Base-by-base conservation (phyloP, 768 basidiomycete genomes). In the Kwoniella sp. region DNA sequence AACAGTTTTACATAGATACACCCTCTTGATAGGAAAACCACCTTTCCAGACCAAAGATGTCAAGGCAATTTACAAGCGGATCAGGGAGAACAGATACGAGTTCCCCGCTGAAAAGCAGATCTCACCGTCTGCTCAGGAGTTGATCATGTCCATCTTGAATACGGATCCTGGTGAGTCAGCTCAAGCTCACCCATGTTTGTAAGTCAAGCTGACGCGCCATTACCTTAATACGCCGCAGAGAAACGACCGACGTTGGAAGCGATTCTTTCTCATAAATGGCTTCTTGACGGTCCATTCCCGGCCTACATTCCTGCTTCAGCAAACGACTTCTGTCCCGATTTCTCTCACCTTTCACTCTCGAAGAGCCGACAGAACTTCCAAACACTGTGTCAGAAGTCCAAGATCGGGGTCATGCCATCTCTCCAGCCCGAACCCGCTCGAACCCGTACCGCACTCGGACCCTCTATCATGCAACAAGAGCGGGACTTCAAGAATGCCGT, bases 31-130 rank as follows among this genome's bases (percentile, higher is more conserved):
- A 31, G 96, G 96, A 13, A 88, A 90, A n/a, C 95, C 95, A 0
- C 95, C 95, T 0, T 99, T 99, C 84, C 96, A 99, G 81, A 97
- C 93, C 17, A 93, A 96, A 78, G 93, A 98, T 58, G 93, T 98
- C 74, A 96, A 97, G 81, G 88, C 87, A 12, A 97, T 98, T 66
- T 96, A 97, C 82, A 89, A 92, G 90, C 91, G 93, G 55, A 99
- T 99, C 78, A 89, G 89, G 17, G 89, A 92, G 79, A 94, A 96
- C 74, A 86, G 90, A 73, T 98, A 98, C 76, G 89, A 90, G 70
- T 97, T 96, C 80, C 95, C 95, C 0, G 70, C 86, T 2, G 90
- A 92, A 60, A 86, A 88, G 57, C 79, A 83, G 7, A 86, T 94
- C 58, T 90, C 92, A 0, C 69, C 81, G n/a, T 85, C 89, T 34